Base-by-base conservation (phyloP, 1,139 yeast species). In the Yamadazyma epiphylla region DNA sequence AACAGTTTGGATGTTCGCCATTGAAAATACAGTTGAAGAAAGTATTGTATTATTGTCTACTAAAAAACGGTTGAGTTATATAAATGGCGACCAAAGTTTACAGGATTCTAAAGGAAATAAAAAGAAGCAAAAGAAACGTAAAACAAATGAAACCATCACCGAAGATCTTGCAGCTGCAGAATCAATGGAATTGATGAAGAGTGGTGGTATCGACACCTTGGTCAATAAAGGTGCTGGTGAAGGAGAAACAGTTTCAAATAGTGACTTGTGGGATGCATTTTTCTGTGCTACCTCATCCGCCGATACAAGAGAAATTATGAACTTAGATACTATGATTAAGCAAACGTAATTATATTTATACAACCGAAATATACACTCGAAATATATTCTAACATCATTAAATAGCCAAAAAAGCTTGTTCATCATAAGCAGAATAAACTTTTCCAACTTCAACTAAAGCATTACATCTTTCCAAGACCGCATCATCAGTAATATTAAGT, bases 1-100 rank as follows among this genome's bases (percentile, higher is more conserved):
- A 0, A 82, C 80, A 2, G 95, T 91, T 2, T 89, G 96, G 95
- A 80, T 84, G 74, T 87, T 89, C 60, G 80, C 85, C 19, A 82
- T 88, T 33, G 77, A 74, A 36, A 80, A 82, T 27, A 79, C 95
- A 0, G 94, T 91, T n/a, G 98, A 91, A 54, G 95, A 89, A 51
- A 80, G 84, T 31, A 84, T 91, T 32, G 74, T 86, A n/a, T 59
- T 69, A 25, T 57, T 74, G 36, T 69, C 80, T 2, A 71, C 80
- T 0, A 67, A 63, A 31, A 74, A 71, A 42, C 45, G 82, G 32
- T 42, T 74, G 24, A 63, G 64, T 33, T 67, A 60, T 41, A 48
- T 58, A 32, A 28, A 33, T 6, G 17, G 13, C 19, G 25, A 11
- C 25, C 8, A 17, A 17, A 19, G 22, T 6, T 16, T 15, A 21